phyloP scores from a whole-genome alignment of 2,329 filamentous ascomycete genomes.

The Botrytis galanthina region DNA sequence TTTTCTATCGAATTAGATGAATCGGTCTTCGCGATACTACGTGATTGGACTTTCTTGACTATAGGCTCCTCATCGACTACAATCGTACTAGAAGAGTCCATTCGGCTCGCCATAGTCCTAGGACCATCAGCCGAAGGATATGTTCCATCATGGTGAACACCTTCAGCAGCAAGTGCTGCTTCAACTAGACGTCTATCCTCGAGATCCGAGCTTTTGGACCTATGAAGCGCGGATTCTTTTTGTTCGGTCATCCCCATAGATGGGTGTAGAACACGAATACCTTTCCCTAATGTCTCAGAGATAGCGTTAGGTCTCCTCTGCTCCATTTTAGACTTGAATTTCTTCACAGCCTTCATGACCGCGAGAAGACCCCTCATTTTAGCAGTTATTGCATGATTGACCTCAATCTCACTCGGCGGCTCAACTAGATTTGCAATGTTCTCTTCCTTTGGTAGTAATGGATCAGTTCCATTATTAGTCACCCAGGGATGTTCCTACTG shows the following conservation, averaged over 20 bases:
- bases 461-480: slow-evolving; percentile 74
- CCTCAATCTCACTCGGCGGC: slow-evolving; percentile 83
- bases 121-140: slow-evolving; percentile 28
- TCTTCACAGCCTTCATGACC: slow-evolving; percentile 85
- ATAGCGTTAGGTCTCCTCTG: slow-evolving; percentile 51
- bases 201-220: slow-evolving; percentile 50
- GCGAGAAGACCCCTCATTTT: slow-evolving; percentile 73
- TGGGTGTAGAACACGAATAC: slow-evolving; percentile 53
- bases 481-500: slow-evolving; percentile 87
- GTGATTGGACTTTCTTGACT: neutral
- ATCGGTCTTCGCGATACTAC: slow-evolving; percentile 24
- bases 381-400: slow-evolving; percentile 84
- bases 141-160: slow-evolving; percentile 49
- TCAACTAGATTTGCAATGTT: slow-evolving; percentile 81
- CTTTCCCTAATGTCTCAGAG: slow-evolving; percentile 58
- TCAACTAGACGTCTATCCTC: slow-evolving; percentile 51
- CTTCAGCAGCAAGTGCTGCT: slow-evolving; percentile 50
- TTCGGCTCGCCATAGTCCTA: neutral
- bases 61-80: neutral
- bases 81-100: slow-evolving; percentile 24
- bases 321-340: slow-evolving; percentile 75
- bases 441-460: slow-evolving; percentile 75
- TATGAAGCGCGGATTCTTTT: slow-evolving; percentile 35
- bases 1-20: slow-evolving; percentile 13
- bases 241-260: slow-evolving; percentile 48